Base-by-base conservation (phyloP, 2,329 filamentous ascomycete genomes). In the Xylaria sp. region DNA sequence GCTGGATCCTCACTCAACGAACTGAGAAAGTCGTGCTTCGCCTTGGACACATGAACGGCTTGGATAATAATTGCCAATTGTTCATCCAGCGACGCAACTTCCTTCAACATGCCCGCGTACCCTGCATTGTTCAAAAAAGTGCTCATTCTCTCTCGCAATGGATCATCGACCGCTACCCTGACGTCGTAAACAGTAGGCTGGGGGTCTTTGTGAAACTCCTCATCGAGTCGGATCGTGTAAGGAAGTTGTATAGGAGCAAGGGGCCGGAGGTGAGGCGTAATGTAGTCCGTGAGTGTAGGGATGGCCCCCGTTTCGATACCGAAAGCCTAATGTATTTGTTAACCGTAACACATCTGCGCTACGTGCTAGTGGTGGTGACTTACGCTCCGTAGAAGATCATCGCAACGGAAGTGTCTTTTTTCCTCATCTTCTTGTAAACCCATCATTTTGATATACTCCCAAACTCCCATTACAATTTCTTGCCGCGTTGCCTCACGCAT, bases 141-240 rank as follows among this genome's bases (percentile, higher is more conserved):
- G 41, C 85, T 76, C 75, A 92, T 84, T 70, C 85, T 86, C 33
- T 84, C 82, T 53, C 88, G 88, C 51, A 96, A 82, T 1, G 93
- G 92, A 73, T 97, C 92, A 69, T 96, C 91, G 15, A 97, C 85
- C 1, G 88, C 84, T 46, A 99, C 91, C 69, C 89, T 88, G 48
- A 99, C 84, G 76, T 98, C 94, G 79, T 97, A 97, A 69, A 98
- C 83, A 5, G 93, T 97, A 1, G 92, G 88, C 53, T 86, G 81
- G 3, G 92, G 89, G 58, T 87, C 79, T 68, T 87, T 87, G 73
- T 94, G 89, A 72, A 93, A 94, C 8, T 89, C 87, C 71, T 92
- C 84, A 75, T 99, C 95, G 40, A 97, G 90, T 61, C 94, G 92
- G 73, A 99, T 95, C 8, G 93, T 99, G 80, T 97, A 99, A 21